Evolutionary conservation across 306 rosid species (phyloP).

Genomic region (Malus orientalis): DNA sequence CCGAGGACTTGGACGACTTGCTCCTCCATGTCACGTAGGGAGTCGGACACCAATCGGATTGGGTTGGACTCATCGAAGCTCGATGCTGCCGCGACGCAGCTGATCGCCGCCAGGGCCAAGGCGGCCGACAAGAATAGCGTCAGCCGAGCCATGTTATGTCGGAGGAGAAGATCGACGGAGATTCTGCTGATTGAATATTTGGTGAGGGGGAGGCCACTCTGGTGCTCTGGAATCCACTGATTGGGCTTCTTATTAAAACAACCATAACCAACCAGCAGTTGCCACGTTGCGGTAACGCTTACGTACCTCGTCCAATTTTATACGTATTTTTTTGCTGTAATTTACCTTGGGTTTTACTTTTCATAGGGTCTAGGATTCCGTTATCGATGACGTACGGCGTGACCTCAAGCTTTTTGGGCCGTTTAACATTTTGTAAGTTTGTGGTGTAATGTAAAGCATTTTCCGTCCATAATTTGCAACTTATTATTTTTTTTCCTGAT

Average conservation of each 20-base stretch:
- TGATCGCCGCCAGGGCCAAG: conserved; percentile 11
- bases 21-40: conserved; percentile 40
- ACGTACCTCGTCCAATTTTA: not conserved
- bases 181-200: not conserved
- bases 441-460: not conserved
- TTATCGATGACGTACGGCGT: not conserved
- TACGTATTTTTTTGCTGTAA: not conserved
- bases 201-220: not conserved
- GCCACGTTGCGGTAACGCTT: not conserved
- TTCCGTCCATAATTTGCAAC: not conserved
- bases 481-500: too few relatives aligned
- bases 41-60: conserved; percentile 50
- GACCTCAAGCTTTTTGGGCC: not conserved
- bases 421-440: not conserved
- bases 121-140: conserved; percentile 23
- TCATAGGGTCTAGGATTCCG: not conserved
- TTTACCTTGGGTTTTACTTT: not conserved
- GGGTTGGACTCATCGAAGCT: conserved; percentile 73
- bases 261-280: not conserved
- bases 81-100: conserved; percentile 38
- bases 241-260: not conserved
- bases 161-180: not conserved
- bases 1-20: conserved; percentile 56
- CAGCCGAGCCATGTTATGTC: conserved; percentile 42
- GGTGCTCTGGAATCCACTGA: not conserved